Evolutionary conservation across 768 basidiomycete genomes (phyloP), one percentile per base, ranked within the genome.

Genomic region (Goffeauzyma gilvescens): DNA sequence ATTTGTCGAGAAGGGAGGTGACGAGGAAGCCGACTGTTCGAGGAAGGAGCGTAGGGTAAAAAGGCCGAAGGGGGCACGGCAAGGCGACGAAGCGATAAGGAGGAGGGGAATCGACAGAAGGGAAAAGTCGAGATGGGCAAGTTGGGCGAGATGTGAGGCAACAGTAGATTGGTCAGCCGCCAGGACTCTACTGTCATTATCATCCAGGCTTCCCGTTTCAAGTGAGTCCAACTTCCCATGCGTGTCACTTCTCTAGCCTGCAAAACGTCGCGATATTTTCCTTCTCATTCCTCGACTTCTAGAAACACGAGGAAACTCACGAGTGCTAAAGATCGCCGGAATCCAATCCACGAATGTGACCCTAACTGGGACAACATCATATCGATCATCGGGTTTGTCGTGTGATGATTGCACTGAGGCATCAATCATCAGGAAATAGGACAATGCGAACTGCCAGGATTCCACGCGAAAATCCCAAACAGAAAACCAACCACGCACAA

Each of bases 291-390:
- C n/a, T n/a, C n/a, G n/a, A n/a, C n/a, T n/a, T n/a, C n/a, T n/a
- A n/a, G n/a, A n/a, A n/a, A 23, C 13, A 5, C n/a, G 14, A 13
- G n/a, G n/a, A 5, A 22, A 62, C 64, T 39, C 31, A 65, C 64
- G 66, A 23, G 93, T 72, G 6, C 84, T 85, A 65, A 79, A 86
- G 53, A 96, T 75, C 17, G 89, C 90, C 0, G 90, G 86, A n/a
- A 93, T 69, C 93, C 93, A 98, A 69, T 96, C 93, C 42, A 85
- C 76, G 60, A 95, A 93, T 10, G 73, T 68, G 60, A 98, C 82
- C 55, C 85, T 85, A 10, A 81, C 75, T 7, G 78, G 78, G 1
- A 75, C 68, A 0, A 75, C 73, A 39, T 75, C 69, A 52, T 78
- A 71, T 2, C 79, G 79, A 4, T 76, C 71, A 28, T 74, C 78